Evolutionary conservation across 768 basidiomycete genomes (phyloP).

Genomic region (Daedalea quercina): DNA sequence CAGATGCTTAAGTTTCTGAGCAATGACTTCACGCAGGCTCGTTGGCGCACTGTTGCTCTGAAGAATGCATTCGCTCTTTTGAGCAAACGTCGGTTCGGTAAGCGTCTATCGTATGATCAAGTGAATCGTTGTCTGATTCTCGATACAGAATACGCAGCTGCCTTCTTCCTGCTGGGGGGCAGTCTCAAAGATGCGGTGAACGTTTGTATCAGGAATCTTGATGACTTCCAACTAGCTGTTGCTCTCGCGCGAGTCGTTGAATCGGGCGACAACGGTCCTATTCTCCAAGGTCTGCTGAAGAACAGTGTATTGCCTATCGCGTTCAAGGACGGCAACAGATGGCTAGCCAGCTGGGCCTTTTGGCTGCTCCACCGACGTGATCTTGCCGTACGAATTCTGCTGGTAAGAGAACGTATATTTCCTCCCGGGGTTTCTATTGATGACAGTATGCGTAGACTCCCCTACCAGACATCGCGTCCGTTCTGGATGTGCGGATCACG

Average conservation of each 20-base stretch:
- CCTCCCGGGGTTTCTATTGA: background rate
- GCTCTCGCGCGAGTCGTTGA: slow-evolving; percentile 83
- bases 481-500: slow-evolving; percentile 43
- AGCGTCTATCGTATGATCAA: slow-evolving; percentile 26
- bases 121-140: background rate
- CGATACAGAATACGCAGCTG: slow-evolving; percentile 87
- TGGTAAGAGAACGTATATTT: slow-evolving; percentile 44
- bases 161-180: slow-evolving; percentile 91
- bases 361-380: slow-evolving; percentile 89
- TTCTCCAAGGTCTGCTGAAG: slow-evolving; percentile 66
- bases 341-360: slow-evolving; percentile 94
- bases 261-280: slow-evolving; percentile 72
- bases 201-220: slow-evolving; percentile 81
- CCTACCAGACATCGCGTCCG: slow-evolving; percentile 60
- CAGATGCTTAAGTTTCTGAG: slow-evolving; percentile 87
- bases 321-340: slow-evolving; percentile 83
- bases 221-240: slow-evolving; percentile 87
- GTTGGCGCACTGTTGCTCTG: slow-evolving; percentile 89
- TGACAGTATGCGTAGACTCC: slow-evolving; percentile 49
- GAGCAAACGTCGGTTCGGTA: slow-evolving; percentile 88
- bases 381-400: slow-evolving; percentile 80
- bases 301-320: slow-evolving; percentile 77
- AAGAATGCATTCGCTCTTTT: slow-evolving; percentile 96
- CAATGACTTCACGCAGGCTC: slow-evolving; percentile 78
- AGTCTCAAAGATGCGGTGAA: slow-evolving; percentile 87